Base-by-base conservation (phyloP, 208 protist species). In the Herpetomonas muscarum region DNA sequence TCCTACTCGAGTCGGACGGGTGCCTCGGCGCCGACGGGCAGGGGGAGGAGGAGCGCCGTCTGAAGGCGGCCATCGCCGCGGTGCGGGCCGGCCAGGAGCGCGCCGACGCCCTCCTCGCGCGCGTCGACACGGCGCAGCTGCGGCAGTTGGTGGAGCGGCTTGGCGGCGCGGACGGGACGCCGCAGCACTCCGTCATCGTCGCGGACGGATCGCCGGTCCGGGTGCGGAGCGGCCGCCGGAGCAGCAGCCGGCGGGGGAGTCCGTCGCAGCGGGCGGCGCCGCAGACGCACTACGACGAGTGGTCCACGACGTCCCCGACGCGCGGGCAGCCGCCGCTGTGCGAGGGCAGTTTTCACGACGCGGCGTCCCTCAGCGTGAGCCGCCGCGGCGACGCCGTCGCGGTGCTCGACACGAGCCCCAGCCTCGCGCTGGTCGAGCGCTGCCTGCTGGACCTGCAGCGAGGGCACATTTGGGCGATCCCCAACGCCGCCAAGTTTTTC, bases 381-480 rank as follows among this genome's bases (percentile, higher is more conserved):
- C 3, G 2, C 54, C 36, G 13, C 28, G 24, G 49, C 24, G 59
- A 44, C 28, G 37, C 6, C 54, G 22, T 34, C 6, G 26, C 26
- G 21, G 5, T 6, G 28, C 46, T 31, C 29, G 45, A 3, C 39
- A 36, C 30, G 25, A 36, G 47, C 25, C 26, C n/a, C 47, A 26
- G 24, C 17, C 46, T 39, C 21, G 36, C 36, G 13, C 36, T 70
- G 34, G 60, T 78, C 60, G 68, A 75, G 36, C 71, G 76, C 19
- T 81, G 70, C 61, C 56, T 90, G 41, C 42, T 50, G 9, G 84
- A 88, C 58, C 39, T 91, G 10, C 77, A 79, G 51, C 67, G 73
- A 19, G 84, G 84, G 10, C 71, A 88, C 59, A 61, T 91, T 17
- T 91, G 84, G 81, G 62, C 65, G 29, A 74, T 91, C 17, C 62